These are phyloP conservation scores for Carex myosuroides DNA, from an alignment of 176 grass and related monocot species.

Conservation along the genomic window DNA sequence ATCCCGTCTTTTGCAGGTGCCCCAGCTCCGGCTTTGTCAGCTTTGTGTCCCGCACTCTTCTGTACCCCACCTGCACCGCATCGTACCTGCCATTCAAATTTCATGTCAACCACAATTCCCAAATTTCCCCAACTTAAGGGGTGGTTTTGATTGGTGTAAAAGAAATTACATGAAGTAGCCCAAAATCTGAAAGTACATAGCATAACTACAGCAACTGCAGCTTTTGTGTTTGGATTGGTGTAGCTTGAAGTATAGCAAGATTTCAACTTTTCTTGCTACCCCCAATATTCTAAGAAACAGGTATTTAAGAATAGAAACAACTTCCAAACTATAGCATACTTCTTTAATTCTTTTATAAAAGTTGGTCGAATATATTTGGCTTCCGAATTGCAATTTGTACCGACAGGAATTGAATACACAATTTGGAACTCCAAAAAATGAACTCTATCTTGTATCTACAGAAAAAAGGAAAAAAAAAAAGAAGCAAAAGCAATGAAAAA, in stretches of 20 bases:
- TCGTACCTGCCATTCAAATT: constrained; percentile 41
- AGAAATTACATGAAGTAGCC: neutral
- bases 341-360: neutral
- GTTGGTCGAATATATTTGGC: neutral
- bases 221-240: neutral
- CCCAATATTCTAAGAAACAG: neutral
- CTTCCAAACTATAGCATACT: neutral
- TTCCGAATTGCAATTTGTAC: neutral
- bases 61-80: constrained; percentile 83
- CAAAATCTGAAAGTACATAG: neutral
- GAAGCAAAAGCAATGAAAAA: neutral
- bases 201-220: neutral
- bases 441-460: neutral
- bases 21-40: constrained; percentile 85
- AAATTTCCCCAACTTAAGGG: neutral
- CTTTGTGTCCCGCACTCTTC: constrained; percentile 84
- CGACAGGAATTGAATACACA: neutral
- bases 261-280: neutral
- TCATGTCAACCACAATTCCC: neutral
- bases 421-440: neutral
- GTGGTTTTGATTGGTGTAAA: neutral
- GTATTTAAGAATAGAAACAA: neutral
- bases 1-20: constrained; percentile 81
- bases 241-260: neutral
- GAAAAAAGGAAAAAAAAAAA: neutral